phyloP scores from a whole-genome alignment of 2,329 filamentous ascomycete species.

The Chaetomium sp. region DNA sequence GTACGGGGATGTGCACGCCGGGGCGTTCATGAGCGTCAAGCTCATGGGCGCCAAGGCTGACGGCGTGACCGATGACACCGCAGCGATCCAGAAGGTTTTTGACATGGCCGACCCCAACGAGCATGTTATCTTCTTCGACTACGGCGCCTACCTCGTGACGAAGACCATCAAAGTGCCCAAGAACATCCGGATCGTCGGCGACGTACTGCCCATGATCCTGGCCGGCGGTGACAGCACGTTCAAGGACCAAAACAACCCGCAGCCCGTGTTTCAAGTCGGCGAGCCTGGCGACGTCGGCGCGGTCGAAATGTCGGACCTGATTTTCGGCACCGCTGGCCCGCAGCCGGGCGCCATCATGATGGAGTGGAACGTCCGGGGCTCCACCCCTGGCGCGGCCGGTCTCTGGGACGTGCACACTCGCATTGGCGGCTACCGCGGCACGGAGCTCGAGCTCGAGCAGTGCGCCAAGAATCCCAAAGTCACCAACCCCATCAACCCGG shows the following conservation, averaged over 20 bases:
- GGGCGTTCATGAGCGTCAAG: conserved; percentile 81
- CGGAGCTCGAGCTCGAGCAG: conserved; percentile 74
- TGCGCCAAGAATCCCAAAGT: conserved; percentile 75
- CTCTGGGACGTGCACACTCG: conserved; percentile 98
- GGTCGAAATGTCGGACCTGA: conserved; percentile 85
- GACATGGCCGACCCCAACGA: conserved; percentile 64
- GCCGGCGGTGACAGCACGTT: conserved; percentile 73
- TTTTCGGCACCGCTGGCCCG: conserved; percentile 81
- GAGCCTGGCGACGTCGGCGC: conserved; percentile 72
- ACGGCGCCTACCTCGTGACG: conserved; percentile 71
- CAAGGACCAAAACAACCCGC: conserved; percentile 71
- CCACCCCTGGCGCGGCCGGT: conserved; percentile 68
- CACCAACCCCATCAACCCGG: conserved; percentile 61
- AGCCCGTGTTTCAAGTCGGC: conserved; percentile 84
- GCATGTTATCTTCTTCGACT: conserved; percentile 73
- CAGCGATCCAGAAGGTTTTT: conserved; percentile 77
- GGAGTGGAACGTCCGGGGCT: conserved; percentile 82
- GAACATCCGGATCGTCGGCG: conserved; percentile 84
- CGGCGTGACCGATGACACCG: conserved; percentile 83
- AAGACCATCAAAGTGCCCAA: conserved; percentile 73
- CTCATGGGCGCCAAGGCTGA: conserved; percentile 82
- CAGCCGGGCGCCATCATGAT: conserved; percentile 87
- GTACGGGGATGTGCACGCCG: conserved; percentile 69
- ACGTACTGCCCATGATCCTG: conserved; percentile 90
- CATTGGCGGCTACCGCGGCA: conserved; percentile 83